Base-by-base conservation (phyloP, 441 rosid species). In the Populus trichocarpa region DNA sequence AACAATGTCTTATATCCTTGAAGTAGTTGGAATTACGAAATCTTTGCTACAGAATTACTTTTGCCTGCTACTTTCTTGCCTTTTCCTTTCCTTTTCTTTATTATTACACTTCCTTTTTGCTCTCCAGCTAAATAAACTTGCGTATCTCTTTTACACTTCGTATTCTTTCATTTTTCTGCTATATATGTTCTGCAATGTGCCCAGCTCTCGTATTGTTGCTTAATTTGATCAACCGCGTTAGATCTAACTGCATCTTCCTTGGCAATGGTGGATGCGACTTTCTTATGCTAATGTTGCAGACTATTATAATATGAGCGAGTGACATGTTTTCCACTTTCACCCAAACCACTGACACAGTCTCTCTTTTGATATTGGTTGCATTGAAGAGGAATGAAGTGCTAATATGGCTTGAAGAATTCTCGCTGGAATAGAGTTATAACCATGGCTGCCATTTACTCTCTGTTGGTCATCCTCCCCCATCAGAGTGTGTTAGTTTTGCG, bases 321-420 rank as follows among this genome's bases (percentile, higher is more conserved):
- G 18, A 11, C 66, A 20, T 4, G 42, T 66, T 20, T 6, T 25
- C 12, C 16, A 40, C 16, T 57, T 25, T 16, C n/a, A 74, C 3
- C 28, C 25, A 67, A 35, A 40, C 32, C 12, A 50, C 40, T 81
- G 72, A 80, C 53, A 75, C 5, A 30, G 14, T 5, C 70, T 76
- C 25, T 46, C 12, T 70, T 16, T 8, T 65, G 75, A 8, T 8
- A 8, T 63, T 69, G 72, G 67, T 36, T 63, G 78, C 35, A 13
- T 76, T 80, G 82, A 78, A 92, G 98, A 91, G 97, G 87, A 95
- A 93, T 65, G 97, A 93, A 87, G 96, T 93, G 79, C 84, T 95
- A 69, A 87, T 92, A 83, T 93, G 99, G 99, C 92, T 91, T 14
- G 92, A 92, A 71, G 96, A 92, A 6, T 92, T 89, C 85, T 65